A percentile compares a stretch with the other conserved stretches of the same genome.
Conservation (phyloP, 495 filamentous ascomycete species). For the Penicillium riverlandense region DNA sequence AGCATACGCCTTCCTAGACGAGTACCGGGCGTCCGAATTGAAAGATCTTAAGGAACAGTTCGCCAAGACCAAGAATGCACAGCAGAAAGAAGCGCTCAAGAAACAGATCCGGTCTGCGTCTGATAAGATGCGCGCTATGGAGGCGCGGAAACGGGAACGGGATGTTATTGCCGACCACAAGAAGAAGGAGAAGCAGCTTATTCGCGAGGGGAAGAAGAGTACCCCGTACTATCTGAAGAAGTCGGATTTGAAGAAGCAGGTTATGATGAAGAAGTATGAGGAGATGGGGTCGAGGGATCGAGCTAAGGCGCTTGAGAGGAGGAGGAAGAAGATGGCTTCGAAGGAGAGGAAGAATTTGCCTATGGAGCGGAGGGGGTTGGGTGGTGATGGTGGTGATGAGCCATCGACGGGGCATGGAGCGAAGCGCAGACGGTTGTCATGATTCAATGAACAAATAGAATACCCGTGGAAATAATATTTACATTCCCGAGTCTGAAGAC, state of each 20-base stretch:
- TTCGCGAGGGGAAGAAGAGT: conserved; percentile 85
- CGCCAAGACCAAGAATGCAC: conserved; percentile 55
- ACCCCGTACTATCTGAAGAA: conserved; percentile 87
- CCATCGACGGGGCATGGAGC: conserved; percentile 11
- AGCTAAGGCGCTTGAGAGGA: conserved; percentile 70
- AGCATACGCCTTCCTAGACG: conserved; percentile 79
- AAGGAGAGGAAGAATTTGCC: conserved; percentile 82
- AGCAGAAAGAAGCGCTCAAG: conserved; percentile 58
- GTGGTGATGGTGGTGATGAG: conserved; percentile 10
- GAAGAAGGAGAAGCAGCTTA: conserved; percentile 72
- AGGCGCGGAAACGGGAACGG: conserved; percentile 57
- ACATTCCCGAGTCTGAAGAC: too few species aligned
- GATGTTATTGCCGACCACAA: conserved; percentile 65
- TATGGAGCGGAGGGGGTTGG: conserved; percentile 47
- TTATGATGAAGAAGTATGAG: conserved; percentile 69
- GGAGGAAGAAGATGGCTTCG: conserved; percentile 72
- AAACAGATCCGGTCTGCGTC: conserved; percentile 59
- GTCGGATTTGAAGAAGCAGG: conserved; percentile 77
- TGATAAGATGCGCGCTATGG: conserved; percentile 59
- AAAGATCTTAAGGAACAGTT: conserved; percentile 59
- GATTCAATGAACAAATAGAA: too few species aligned
- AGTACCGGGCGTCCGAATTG: conserved; percentile 75
- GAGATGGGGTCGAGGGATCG: conserved; percentile 76
- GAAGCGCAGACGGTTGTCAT: conserved; percentile 29
- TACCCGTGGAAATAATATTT: too few species aligned